Percentiles rank a stretch among this genome's conserved stretches.
phyloP scores from a whole-genome alignment of 805 yeast species.

The Lachancea meyersii region DNA sequence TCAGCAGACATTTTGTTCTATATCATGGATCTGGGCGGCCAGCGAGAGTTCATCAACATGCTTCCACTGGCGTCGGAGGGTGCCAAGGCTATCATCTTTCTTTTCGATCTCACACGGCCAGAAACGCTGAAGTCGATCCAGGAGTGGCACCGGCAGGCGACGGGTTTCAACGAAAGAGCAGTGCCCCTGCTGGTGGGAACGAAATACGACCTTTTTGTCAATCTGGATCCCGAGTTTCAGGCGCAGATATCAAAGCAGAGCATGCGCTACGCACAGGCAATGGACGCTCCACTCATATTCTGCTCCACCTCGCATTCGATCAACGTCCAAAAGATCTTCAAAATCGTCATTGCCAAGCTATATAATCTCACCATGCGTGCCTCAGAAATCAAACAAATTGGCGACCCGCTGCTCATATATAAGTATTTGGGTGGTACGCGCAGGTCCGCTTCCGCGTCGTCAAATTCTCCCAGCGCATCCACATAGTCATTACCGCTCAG shows the following conservation, averaged over 20 bases:
- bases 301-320: constrained; percentile 90
- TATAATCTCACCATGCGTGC: constrained; percentile 77
- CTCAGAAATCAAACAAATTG: constrained; percentile 76
- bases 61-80: constrained; percentile 86
- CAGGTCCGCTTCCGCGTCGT: constrained; percentile 9
- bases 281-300: constrained; percentile 80
- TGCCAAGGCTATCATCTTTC: constrained; percentile 83
- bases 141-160: constrained; percentile 91
- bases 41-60: constrained; percentile 91
- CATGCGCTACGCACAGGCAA: constrained; percentile 76
- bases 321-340: constrained; percentile 89
- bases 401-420: constrained; percentile 87
- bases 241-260: constrained; percentile 78
- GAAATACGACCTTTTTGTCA: constrained; percentile 81
- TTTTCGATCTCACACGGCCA: constrained; percentile 85
- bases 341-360: constrained; percentile 82
- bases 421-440: constrained; percentile 28
- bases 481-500: not conserved
- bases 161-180: constrained; percentile 85
- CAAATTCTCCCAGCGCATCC: constrained; percentile 1
- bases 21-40: constrained; percentile 96
- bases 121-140: constrained; percentile 81
- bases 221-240: constrained; percentile 73
- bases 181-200: constrained; percentile 91
- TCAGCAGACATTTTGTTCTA: constrained; percentile 85